These are phyloP conservation scores for Tulasnella sp. DNA, from an alignment of 768 basidiomycete species.

Conservation along the genomic window DNA sequence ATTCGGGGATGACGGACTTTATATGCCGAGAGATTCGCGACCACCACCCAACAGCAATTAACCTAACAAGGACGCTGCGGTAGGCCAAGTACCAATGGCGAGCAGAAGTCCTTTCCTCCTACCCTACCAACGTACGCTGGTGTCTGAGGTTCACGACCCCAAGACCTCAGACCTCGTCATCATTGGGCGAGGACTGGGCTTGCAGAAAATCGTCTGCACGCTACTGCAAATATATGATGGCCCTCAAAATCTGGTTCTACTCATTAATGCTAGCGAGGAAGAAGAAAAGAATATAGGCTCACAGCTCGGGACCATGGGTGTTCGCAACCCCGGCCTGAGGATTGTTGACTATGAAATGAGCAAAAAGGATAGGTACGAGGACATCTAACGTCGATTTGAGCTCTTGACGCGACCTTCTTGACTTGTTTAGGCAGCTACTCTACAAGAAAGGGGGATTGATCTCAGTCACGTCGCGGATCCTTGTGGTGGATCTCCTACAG, in stretches of 20 bases:
- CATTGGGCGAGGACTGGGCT: constrained; percentile 83
- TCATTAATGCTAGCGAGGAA: constrained; percentile 74
- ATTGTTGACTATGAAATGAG: constrained; percentile 76
- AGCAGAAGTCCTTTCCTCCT: constrained; percentile 20
- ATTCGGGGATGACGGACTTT: background rate
- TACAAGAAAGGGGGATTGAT: constrained; percentile 86
- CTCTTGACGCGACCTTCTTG: background rate
- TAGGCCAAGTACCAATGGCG: background rate
- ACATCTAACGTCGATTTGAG: background rate
- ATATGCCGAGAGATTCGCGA: background rate
- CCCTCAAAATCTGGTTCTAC: constrained; percentile 69
- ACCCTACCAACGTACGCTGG: constrained; percentile 33
- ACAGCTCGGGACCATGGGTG: constrained; percentile 87
- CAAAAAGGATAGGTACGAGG: constrained; percentile 62
- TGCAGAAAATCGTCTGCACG: constrained; percentile 74
- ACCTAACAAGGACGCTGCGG: background rate
- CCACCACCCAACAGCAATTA: background rate
- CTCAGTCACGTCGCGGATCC: constrained; percentile 86
- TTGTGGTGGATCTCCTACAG: constrained; percentile 91
- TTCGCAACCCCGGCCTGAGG: constrained; percentile 74
- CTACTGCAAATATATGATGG: constrained; percentile 90
- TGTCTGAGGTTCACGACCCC: constrained; percentile 32
- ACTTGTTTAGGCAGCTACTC: constrained; percentile 57
- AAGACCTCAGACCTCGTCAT: constrained; percentile 43
- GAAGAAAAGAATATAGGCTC: constrained; percentile 90